Evolutionary conservation across 306 rosid genomes (phyloP).

Genomic region (Dryas alaskensis): DNA sequence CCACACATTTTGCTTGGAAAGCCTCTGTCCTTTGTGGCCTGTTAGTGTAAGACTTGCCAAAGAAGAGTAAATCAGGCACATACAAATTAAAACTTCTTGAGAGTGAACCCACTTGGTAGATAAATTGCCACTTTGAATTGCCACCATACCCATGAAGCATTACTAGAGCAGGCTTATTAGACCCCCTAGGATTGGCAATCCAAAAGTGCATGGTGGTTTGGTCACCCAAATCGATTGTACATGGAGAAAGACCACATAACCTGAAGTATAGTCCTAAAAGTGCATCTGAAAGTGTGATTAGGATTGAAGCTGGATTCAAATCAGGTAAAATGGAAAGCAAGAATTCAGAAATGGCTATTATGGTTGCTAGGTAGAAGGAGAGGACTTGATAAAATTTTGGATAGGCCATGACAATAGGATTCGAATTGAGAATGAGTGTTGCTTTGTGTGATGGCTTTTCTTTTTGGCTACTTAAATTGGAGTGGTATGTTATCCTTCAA

Average conservation of each 20-base stretch:
- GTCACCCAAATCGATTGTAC: conserved; percentile 27
- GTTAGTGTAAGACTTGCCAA: conserved; percentile 37
- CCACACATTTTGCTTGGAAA: conserved; percentile 37
- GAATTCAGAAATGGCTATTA: conserved; percentile 12
- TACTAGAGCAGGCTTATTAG: conserved; percentile 20
- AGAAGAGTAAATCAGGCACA: conserved; percentile 38
- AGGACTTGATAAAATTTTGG: conserved; percentile 2
- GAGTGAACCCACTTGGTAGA: conserved; percentile 33
- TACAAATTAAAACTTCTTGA: conserved; percentile 26
- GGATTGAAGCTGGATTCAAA: not conserved
- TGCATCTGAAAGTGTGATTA: conserved; percentile 6
- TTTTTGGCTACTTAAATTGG: not conserved
- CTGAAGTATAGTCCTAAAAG: conserved; percentile 29
- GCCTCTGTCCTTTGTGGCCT: conserved; percentile 27
- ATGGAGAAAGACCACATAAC: conserved; percentile 31
- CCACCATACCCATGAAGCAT: conserved; percentile 50
- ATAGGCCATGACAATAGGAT: conserved; percentile 16
- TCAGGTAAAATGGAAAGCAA: conserved; percentile 5
- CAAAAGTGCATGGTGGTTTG: conserved; percentile 44
- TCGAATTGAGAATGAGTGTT: not conserved
- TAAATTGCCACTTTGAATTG: conserved; percentile 40
- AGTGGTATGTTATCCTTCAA: not conserved
- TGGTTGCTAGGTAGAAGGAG: conserved; percentile 18
- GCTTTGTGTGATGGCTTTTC: not conserved
- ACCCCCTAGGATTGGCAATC: conserved; percentile 20